Evolutionary conservation across 2,329 filamentous ascomycete species (phyloP).

Genomic region (Botrytis fragariae): DNA sequence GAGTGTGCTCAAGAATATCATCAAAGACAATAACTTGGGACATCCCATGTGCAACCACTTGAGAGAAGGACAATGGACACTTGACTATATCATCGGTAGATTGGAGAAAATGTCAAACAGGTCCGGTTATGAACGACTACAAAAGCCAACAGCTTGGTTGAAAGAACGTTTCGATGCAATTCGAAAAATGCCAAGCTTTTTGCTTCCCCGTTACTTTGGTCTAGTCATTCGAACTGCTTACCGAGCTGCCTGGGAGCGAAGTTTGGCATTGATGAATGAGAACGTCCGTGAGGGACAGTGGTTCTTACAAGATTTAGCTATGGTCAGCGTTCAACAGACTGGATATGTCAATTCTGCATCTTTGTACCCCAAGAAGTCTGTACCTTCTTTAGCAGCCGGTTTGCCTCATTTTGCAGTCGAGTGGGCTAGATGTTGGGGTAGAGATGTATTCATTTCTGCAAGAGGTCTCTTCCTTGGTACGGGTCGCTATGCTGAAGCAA

Average conservation of each 20-base stretch:
- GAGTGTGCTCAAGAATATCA: slow-evolving; percentile 82
- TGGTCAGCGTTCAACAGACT: slow-evolving; percentile 90
- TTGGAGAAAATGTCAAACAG: slow-evolving; percentile 69
- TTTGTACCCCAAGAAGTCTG: slow-evolving; percentile 78
- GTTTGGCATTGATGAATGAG: slow-evolving; percentile 73
- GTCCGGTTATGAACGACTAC: slow-evolving; percentile 60
- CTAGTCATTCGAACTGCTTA: slow-evolving; percentile 86
- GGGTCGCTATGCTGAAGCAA: slow-evolving; percentile 82
- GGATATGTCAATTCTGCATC: slow-evolving; percentile 88
- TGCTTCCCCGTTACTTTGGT: slow-evolving; percentile 90
- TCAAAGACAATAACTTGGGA: slow-evolving; percentile 84
- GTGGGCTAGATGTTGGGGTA: slow-evolving; percentile 96
- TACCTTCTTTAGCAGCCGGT: slow-evolving; percentile 86
- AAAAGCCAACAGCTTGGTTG: slow-evolving; percentile 72
- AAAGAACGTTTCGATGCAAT: slow-evolving; percentile 83
- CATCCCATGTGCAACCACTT: slow-evolving; percentile 93
- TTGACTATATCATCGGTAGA: slow-evolving; percentile 82
- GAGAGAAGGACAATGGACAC: slow-evolving; percentile 84
- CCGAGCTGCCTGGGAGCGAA: slow-evolving; percentile 74
- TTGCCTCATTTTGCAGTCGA: slow-evolving; percentile 90
- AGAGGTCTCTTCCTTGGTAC: slow-evolving; percentile 90
- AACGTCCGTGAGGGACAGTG: slow-evolving; percentile 78
- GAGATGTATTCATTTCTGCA: slow-evolving; percentile 94
- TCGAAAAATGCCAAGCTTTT: slow-evolving; percentile 78
- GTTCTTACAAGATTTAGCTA: slow-evolving; percentile 82